Percentiles rank a stretch among this genome's conserved stretches.
phyloP scores from a whole-genome alignment of 1,284 basidiomycete genomes.

The Golubevia pallescens region DNA sequence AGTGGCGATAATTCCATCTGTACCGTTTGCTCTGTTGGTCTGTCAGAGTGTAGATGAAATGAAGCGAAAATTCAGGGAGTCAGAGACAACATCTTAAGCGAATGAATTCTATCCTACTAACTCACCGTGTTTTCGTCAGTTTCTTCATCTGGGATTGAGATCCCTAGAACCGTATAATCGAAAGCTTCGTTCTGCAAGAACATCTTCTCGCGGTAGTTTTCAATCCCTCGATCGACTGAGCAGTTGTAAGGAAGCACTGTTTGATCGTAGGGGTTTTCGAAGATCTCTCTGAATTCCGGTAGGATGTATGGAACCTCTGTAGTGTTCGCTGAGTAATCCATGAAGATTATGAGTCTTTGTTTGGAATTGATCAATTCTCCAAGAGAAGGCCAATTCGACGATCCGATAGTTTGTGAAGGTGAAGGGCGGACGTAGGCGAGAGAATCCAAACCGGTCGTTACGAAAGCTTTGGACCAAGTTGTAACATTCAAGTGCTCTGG shows the following conservation, averaged over 20 bases:
- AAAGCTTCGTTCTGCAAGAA: neutral
- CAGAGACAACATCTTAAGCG: neutral
- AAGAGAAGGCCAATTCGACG: slow-evolving; percentile 49
- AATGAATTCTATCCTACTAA: neutral
- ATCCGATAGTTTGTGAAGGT: slow-evolving; percentile 9
- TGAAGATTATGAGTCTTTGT: slow-evolving; percentile 43
- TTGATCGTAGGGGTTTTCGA: slow-evolving; percentile 58
- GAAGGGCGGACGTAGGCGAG: slow-evolving; percentile 29
- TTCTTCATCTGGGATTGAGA: neutral
- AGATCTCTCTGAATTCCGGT: slow-evolving; percentile 50
- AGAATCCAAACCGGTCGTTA: slow-evolving; percentile 29
- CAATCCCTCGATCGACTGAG: slow-evolving; percentile 33
- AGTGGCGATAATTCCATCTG: too few species aligned
- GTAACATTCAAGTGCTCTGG: slow-evolving; percentile 38
- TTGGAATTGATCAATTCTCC: slow-evolving; percentile 43
- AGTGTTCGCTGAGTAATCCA: slow-evolving; percentile 40
- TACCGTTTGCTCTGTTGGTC: too few species aligned
- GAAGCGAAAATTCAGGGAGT: too few species aligned
- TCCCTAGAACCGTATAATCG: neutral
- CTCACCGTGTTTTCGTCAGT: neutral
- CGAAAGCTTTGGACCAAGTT: slow-evolving; percentile 37
- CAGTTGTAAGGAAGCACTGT: slow-evolving; percentile 48
- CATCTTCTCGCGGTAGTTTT: neutral
- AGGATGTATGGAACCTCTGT: slow-evolving; percentile 40
- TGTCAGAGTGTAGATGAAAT: too few species aligned